Evolutionary conservation across 257 asterid species (phyloP).

Genomic region (Craterostigma plantagineum): DNA sequence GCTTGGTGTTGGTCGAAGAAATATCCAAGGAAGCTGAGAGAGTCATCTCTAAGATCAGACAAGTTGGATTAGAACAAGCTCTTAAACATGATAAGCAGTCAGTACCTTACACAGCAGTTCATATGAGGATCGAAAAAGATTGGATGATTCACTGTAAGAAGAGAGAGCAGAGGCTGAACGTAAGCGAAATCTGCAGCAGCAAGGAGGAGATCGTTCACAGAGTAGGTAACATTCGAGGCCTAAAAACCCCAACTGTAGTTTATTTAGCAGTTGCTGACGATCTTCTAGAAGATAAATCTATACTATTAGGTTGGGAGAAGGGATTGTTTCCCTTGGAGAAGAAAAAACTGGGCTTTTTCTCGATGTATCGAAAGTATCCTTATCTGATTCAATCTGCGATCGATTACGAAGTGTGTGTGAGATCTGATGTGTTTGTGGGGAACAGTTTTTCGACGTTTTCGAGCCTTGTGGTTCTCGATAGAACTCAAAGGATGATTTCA

Average conservation of each 20-base stretch:
- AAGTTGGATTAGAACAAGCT: constrained; percentile 19
- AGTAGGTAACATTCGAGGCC: constrained; percentile 45
- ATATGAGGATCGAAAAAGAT: constrained; percentile 87
- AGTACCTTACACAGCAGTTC: constrained; percentile 56
- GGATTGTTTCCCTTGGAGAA: constrained; percentile 57
- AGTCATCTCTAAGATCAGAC: constrained; percentile 28
- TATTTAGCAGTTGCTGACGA: constrained; percentile 80
- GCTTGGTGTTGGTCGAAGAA: constrained; percentile 60
- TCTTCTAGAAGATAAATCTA: constrained; percentile 58
- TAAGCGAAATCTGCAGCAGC: constrained; percentile 58
- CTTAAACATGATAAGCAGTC: constrained; percentile 8
- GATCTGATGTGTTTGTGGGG: constrained; percentile 68
- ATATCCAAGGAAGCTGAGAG: constrained; percentile 59
- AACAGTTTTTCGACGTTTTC: constrained; percentile 89
- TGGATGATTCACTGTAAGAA: constrained; percentile 95
- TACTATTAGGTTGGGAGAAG: constrained; percentile 54
- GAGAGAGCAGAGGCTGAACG: constrained; percentile 44
- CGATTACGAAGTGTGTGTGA: constrained; percentile 82
- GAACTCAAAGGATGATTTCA: constrained; percentile 50
- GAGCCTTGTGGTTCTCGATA: constrained; percentile 73
- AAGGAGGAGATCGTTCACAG: constrained; percentile 56
- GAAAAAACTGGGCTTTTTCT: constrained; percentile 49
- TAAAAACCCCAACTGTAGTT: constrained; percentile 28
- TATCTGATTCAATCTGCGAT: constrained; percentile 75
- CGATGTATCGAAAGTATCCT: constrained; percentile 40